These are phyloP conservation scores for Phytomonas sp. DNA, from an alignment of 208 protist genomes.

Conservation along the genomic window DNA sequence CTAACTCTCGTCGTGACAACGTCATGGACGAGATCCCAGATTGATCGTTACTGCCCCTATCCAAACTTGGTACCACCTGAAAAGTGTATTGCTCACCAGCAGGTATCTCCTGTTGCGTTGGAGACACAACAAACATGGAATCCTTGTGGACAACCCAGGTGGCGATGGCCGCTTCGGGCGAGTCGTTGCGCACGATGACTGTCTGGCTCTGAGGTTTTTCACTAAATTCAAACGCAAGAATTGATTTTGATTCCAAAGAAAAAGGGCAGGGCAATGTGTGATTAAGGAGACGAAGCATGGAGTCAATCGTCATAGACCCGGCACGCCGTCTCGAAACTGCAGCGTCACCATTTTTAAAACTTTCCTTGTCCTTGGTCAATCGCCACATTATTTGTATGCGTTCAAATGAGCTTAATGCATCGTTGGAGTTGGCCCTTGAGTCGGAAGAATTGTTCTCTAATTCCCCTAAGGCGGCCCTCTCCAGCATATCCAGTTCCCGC, in stretches of 20 bases:
- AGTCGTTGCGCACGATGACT: constrained; percentile 72
- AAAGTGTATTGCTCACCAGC: constrained; percentile 27
- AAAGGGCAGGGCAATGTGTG: background rate
- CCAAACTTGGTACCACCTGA: constrained; percentile 15
- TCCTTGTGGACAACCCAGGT: constrained; percentile 59
- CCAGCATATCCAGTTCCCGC: constrained; percentile 43
- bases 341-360: background rate
- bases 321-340: background rate
- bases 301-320: background rate
- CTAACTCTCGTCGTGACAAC: background rate
- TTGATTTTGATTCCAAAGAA: background rate
- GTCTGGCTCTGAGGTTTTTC: background rate
- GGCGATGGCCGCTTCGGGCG: constrained; percentile 29
- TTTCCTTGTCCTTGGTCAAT: background rate
- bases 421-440: background rate
- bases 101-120: constrained; percentile 43
- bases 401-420: background rate
- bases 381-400: background rate
- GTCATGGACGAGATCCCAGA: constrained; percentile 1
- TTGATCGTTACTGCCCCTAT: constrained; percentile 8
- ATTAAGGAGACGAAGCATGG: background rate
- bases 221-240: background rate
- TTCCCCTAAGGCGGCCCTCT: constrained; percentile 14
- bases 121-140: constrained; percentile 50
- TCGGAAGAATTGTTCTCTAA: background rate